These are phyloP conservation scores for Voacanga thouarsii DNA, from an alignment of 257 asterid species.

Conservation along the genomic window DNA sequence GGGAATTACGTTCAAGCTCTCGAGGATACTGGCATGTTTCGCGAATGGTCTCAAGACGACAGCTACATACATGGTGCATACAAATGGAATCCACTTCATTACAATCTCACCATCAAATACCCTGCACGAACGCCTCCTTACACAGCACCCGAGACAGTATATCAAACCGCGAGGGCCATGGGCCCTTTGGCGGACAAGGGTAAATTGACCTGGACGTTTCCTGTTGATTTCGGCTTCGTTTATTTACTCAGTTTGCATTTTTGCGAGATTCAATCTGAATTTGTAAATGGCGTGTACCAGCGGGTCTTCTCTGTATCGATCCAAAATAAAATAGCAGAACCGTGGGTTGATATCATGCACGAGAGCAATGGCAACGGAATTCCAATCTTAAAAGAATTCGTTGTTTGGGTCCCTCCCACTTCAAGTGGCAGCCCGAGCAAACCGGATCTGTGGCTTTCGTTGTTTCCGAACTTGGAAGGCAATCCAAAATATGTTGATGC, in stretches of 20 bases:
- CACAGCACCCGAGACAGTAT: slow-evolving; percentile 47
- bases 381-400: slow-evolving; percentile 44
- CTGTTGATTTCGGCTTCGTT: slow-evolving; percentile 45
- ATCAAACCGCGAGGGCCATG: slow-evolving; percentile 29
- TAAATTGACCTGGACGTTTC: slow-evolving; percentile 42
- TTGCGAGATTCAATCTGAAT: slow-evolving; percentile 29
- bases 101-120: slow-evolving; percentile 15
- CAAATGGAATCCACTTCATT: neutral
- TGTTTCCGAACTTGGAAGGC: slow-evolving; percentile 21
- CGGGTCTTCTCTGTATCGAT: slow-evolving; percentile 30
- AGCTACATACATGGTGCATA: neutral
- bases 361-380: slow-evolving; percentile 26
- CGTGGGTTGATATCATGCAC: slow-evolving; percentile 15
- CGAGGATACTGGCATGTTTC: slow-evolving; percentile 53
- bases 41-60: slow-evolving; percentile 36
- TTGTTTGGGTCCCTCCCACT: slow-evolving; percentile 13
- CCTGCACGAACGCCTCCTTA: slow-evolving; percentile 25
- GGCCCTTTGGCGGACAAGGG: neutral
- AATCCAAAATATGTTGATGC: neutral
- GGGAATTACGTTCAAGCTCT: neutral
- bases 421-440: slow-evolving; percentile 19
- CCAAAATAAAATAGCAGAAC: slow-evolving; percentile 20
- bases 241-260: slow-evolving; percentile 56
- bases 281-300: neutral
- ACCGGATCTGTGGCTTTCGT: slow-evolving; percentile 26